Percentiles rank a stretch among this genome's conserved stretches.
Conservation (phyloP, 225 moss, liverwort and hornwort genomes). For the Anthoceros angustus region DNA sequence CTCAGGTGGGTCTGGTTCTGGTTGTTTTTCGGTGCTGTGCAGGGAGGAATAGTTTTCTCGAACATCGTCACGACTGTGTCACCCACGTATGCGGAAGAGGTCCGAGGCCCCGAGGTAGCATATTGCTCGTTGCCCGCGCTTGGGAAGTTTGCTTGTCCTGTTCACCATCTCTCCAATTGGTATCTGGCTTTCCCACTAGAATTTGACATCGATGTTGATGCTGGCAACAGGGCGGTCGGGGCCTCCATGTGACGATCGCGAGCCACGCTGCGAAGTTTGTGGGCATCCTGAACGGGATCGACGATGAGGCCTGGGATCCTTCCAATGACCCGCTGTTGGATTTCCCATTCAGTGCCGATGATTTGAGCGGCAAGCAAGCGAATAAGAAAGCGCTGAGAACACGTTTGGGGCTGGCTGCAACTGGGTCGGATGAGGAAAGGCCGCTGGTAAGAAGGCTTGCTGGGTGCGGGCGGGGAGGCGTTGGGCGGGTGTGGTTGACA, state of each 20-base stretch:
- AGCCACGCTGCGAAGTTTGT: constrained; percentile 64
- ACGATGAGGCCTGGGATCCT: constrained; percentile 88
- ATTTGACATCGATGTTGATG: background rate
- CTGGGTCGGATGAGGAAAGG: constrained; percentile 39
- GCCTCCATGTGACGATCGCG: constrained; percentile 68
- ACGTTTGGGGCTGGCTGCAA: constrained; percentile 44
- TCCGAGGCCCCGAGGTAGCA: constrained; percentile 61
- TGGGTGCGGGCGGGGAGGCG: background rate
- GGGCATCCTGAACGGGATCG: constrained; percentile 86
- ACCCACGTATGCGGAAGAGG: constrained; percentile 94
- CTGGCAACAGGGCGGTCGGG: constrained; percentile 55
- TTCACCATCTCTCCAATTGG: background rate
- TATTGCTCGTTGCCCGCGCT: background rate
- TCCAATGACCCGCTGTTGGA: constrained; percentile 58
- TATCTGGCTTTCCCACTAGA: background rate
- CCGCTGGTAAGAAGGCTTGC: constrained; percentile 37
- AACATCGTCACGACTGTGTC: constrained; percentile 85
- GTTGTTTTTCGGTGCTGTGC: constrained; percentile 6
- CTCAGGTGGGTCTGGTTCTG: background rate
- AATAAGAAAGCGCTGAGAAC: constrained; percentile 57
- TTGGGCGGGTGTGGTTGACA: background rate
- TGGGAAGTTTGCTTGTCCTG: background rate
- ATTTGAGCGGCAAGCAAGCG: constrained; percentile 51
- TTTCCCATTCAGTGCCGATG: constrained; percentile 57
- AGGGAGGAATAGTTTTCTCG: constrained; percentile 91